phyloP scores from a whole-genome alignment of 2,329 filamentous ascomycete genomes.

The Cercospora nicotianae region DNA sequence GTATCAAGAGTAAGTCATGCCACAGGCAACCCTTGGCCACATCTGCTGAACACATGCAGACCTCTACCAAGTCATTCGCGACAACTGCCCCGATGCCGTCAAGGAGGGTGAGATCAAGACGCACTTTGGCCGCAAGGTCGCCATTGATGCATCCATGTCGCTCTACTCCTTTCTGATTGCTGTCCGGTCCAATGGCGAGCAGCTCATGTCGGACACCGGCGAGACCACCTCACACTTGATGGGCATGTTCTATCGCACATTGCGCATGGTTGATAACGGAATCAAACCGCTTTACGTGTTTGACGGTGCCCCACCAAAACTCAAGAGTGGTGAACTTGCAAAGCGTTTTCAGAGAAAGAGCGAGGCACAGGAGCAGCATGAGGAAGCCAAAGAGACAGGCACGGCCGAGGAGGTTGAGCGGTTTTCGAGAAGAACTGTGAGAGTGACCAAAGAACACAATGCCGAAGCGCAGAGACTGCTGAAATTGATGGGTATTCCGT shows the following conservation, averaged over 20 bases:
- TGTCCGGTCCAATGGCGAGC: constrained; percentile 92
- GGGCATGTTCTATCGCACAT: constrained; percentile 98
- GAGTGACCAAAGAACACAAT: constrained; percentile 96
- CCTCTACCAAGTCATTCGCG: constrained; percentile 51
- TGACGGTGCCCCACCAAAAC: constrained; percentile 91
- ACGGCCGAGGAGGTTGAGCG: constrained; percentile 98
- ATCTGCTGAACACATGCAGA: constrained; percentile 29
- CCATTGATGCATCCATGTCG: constrained; percentile 72
- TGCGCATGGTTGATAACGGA: constrained; percentile 97
- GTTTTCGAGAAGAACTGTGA: constrained; percentile 88
- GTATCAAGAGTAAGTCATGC: constrained; percentile 39
- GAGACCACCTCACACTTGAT: constrained; percentile 98
- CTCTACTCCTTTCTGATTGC: constrained; percentile 99
- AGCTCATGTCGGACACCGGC: constrained; percentile 90
- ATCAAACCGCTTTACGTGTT: constrained; percentile 99
- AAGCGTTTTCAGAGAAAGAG: constrained; percentile 95
- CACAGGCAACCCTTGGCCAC: background rate
- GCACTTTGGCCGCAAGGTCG: constrained; percentile 94
- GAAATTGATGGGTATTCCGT: constrained; percentile 94
- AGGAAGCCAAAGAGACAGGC: constrained; percentile 95
- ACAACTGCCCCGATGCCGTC: constrained; percentile 86
- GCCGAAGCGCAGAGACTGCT: constrained; percentile 87
- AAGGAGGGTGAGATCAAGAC: constrained; percentile 98
- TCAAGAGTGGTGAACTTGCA: constrained; percentile 95
- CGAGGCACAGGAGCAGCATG: constrained; percentile 83